Percentiles rank a stretch among this genome's conserved stretches.
Conservation (phyloP, 1,284 basidiomycete genomes). For the Mycena sp. region DNA sequence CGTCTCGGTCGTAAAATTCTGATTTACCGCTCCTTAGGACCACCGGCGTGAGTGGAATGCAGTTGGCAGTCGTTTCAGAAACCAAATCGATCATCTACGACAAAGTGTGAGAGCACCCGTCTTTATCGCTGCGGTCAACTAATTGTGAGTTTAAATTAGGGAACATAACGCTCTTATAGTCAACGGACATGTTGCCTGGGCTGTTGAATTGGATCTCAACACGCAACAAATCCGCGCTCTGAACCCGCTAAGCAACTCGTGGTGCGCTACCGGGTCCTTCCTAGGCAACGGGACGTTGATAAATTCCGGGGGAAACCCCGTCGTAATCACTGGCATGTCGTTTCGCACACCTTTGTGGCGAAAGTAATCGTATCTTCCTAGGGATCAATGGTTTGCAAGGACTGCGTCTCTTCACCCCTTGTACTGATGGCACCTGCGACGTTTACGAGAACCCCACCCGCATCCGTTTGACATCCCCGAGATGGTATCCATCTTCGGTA, state of each 20-base stretch:
- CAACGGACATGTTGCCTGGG: constrained; percentile 48
- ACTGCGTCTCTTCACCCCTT: constrained; percentile 38
- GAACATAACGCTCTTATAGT: constrained; percentile 30
- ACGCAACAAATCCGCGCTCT: constrained; percentile 47
- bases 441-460: constrained; percentile 44
- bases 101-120: constrained; percentile 40
- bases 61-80: constrained; percentile 49
- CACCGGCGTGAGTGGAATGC: constrained; percentile 52
- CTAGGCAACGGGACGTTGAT: constrained; percentile 52
- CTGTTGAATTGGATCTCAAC: constrained; percentile 46
- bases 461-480: constrained; percentile 42
- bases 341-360: not conserved
- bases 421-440: constrained; percentile 42
- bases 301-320: constrained; percentile 25
- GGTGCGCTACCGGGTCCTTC: constrained; percentile 56
- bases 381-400: constrained; percentile 43
- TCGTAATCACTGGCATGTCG: constrained; percentile 13
- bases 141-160: no score
- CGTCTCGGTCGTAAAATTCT: not conserved
- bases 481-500: constrained; percentile 79
- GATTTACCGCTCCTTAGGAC: constrained; percentile 13
- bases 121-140: no score
- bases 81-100: constrained; percentile 50
- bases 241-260: constrained; percentile 52
- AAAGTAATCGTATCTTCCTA: constrained; percentile 3